Conservation (phyloP, 140 eudicot genomes). For the Senecio squalidus region DNA sequence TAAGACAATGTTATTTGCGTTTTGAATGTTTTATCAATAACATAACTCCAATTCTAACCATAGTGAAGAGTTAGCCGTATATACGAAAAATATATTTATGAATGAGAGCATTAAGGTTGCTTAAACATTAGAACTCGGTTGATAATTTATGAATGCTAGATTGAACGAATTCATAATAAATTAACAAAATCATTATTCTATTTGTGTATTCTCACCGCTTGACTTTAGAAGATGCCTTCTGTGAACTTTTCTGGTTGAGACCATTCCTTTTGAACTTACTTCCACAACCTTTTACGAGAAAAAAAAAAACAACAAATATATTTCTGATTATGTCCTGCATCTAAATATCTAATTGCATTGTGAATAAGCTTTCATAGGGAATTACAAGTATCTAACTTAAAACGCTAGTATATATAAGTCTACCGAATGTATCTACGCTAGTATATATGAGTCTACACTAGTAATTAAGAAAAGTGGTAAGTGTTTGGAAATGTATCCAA, state of each 20-base stretch:
- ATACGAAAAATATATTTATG: too few relatives aligned
- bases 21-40: constrained; percentile 5
- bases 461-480: too few relatives aligned
- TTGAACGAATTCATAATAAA: neutral
- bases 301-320: constrained; percentile 7
- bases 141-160: neutral
- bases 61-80: neutral
- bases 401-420: neutral
- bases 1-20: constrained; percentile 10
- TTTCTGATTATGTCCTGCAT: too few relatives aligned
- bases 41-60: constrained; percentile 1
- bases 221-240: constrained; percentile 77
- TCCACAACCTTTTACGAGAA: constrained; percentile 68
- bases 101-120: neutral
- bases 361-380: neutral
- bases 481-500: too few relatives aligned
- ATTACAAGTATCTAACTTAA: neutral
- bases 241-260: constrained; percentile 74
- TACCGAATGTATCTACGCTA: too few relatives aligned
- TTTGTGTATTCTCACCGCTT: constrained; percentile 54
- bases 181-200: constrained; percentile 1
- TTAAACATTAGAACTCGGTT: constrained; percentile 6
- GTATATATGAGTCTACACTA: too few relatives aligned
- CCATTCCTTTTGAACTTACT: constrained; percentile 71
- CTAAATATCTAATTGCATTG: neutral